Conservation (phyloP, 192 early-diverging fungal genomes). For the Podochytrium sp. region DNA sequence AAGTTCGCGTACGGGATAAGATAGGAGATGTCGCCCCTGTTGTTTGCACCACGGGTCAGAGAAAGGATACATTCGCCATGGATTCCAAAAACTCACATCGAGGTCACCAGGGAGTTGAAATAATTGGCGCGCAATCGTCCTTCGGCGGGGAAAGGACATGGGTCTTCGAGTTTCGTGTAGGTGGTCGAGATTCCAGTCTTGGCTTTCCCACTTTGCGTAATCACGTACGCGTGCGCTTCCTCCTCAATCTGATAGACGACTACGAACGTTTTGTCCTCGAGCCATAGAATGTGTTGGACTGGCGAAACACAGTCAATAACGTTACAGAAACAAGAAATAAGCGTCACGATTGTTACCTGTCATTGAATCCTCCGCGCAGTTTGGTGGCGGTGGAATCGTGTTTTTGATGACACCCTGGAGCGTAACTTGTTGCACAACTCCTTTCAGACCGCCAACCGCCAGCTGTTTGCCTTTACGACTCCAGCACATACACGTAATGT, state of each 20-base stretch:
- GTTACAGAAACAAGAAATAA: neutral
- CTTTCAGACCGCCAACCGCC: constrained; percentile 70
- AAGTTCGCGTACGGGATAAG: neutral
- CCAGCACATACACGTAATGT: constrained; percentile 65
- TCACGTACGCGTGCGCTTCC: constrained; percentile 4
- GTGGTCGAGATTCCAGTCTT: constrained; percentile 29
- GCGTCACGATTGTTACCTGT: neutral
- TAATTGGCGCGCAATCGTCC: neutral
- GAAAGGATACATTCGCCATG: neutral
- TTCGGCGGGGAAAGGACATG: constrained; percentile 30
- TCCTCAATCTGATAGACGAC: constrained; percentile 57
- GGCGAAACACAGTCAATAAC: no score
- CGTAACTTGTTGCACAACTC: constrained; percentile 65
- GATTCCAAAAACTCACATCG: neutral
- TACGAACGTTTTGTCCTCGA: constrained; percentile 73
- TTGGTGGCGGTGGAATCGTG: constrained; percentile 48
- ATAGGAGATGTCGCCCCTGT: neutral
- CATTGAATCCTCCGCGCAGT: neutral
- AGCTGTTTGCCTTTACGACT: constrained; percentile 90
- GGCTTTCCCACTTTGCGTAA: constrained; percentile 38
- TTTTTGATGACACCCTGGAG: constrained; percentile 68
- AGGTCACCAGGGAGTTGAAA: neutral
- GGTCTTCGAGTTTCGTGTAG: constrained; percentile 41
- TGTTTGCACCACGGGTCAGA: no score
- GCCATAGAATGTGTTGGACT: constrained; percentile 75